A percentile compares a stretch with the other conserved stretches of the same genome.
These are phyloP conservation scores for Phaffia australis DNA, from an alignment of 768 basidiomycete genomes.

Conservation along the genomic window DNA sequence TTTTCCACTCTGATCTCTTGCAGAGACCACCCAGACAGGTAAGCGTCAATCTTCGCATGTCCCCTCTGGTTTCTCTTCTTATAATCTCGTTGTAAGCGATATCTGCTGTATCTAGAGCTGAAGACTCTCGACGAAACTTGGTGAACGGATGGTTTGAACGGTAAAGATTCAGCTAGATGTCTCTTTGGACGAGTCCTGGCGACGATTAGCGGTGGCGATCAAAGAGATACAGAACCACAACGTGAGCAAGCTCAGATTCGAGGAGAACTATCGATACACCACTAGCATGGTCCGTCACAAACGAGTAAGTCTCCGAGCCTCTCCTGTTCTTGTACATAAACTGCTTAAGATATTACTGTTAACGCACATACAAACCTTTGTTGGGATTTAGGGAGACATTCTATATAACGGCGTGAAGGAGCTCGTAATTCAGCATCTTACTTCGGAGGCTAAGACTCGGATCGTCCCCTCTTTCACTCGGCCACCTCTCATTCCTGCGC, in stretches of 20 bases:
- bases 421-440: constrained; percentile 72
- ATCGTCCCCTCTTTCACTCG: constrained; percentile 73
- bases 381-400: constrained; percentile 51
- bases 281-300: constrained; percentile 89
- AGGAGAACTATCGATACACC: constrained; percentile 86
- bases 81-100: background rate
- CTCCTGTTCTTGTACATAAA: background rate
- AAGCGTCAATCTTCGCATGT: background rate
- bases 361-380: background rate
- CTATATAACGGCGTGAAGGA: constrained; percentile 74
- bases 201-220: constrained; percentile 60
- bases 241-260: constrained; percentile 73
- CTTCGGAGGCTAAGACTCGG: constrained; percentile 59
- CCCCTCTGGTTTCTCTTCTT: background rate
- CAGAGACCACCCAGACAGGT: background rate
- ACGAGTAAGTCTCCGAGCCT: constrained; percentile 25
- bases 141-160: background rate
- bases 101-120: background rate
- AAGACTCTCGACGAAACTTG: background rate
- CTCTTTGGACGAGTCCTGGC: constrained; percentile 11
- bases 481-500: constrained; percentile 1
- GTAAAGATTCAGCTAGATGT: background rate
- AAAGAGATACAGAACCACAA: constrained; percentile 91
- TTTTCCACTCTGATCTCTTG: background rate
- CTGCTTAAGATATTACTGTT: background rate